Evolutionary conservation across 2,329 filamentous ascomycete genomes (phyloP).

Genomic region (Phyllosticta ampelicida): DNA sequence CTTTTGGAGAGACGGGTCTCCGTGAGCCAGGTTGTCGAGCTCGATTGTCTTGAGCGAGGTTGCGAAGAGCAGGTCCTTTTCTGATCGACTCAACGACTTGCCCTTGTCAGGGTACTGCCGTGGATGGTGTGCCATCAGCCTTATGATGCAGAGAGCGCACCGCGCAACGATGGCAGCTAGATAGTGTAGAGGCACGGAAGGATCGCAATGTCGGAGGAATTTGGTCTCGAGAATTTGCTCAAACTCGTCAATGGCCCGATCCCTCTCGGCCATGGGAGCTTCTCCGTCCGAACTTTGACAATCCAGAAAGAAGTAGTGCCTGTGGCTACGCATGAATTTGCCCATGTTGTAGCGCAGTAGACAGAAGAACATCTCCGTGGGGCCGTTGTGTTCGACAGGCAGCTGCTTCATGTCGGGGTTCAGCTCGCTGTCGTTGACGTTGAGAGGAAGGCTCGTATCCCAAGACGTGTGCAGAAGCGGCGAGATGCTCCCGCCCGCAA

Average conservation of each 20-base stretch:
- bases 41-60: slow-evolving; percentile 32
- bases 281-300: slow-evolving; percentile 16
- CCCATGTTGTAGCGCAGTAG: slow-evolving; percentile 33
- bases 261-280: slow-evolving; percentile 17
- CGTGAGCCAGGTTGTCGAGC: slow-evolving; percentile 31
- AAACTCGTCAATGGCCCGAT: slow-evolving; percentile 29
- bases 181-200: slow-evolving; percentile 33
- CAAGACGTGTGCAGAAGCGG: slow-evolving; percentile 21
- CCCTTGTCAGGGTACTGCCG: slow-evolving; percentile 24
- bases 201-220: slow-evolving; percentile 27
- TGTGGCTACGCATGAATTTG: slow-evolving; percentile 24
- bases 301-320: slow-evolving; percentile 16
- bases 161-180: slow-evolving; percentile 35
- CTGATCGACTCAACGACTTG: slow-evolving; percentile 18
- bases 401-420: slow-evolving; percentile 33
- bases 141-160: slow-evolving; percentile 33
- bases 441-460: slow-evolving; percentile 40
- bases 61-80: slow-evolving; percentile 31
- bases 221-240: slow-evolving; percentile 31
- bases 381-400: slow-evolving; percentile 30
- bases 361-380: slow-evolving; percentile 41
- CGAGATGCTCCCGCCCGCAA: slow-evolving; percentile 41
- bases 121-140: slow-evolving; percentile 37
- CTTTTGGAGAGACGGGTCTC: slow-evolving; percentile 28
- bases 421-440: slow-evolving; percentile 43